A percentile compares a stretch with the other conserved stretches of the same genome.
Conservation (phyloP, 2,329 filamentous ascomycete genomes). For the Metarhizium sp. region DNA sequence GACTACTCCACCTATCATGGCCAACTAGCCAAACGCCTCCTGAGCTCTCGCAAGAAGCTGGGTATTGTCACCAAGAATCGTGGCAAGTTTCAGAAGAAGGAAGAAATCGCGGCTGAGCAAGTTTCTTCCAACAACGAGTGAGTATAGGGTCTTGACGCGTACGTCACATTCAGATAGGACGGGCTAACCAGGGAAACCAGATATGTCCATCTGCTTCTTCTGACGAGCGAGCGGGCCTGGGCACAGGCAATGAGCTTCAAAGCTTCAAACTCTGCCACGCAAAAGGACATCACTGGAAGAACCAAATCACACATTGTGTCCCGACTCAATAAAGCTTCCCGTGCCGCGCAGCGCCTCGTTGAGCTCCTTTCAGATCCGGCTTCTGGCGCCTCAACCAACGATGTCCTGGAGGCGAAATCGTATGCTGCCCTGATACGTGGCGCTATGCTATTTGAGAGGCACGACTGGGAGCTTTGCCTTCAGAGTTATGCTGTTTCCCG, state of each 20-base stretch:
- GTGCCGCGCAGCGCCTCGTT: slow-evolving; percentile 59
- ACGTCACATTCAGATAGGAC: slow-evolving; percentile 2
- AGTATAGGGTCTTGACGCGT: not conserved
- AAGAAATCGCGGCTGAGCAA: slow-evolving; percentile 62
- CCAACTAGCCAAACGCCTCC: slow-evolving; percentile 71
- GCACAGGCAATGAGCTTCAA: slow-evolving; percentile 95
- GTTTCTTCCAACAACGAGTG: slow-evolving; percentile 34
- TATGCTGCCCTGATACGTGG: slow-evolving; percentile 73
- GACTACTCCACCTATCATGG: slow-evolving; percentile 81
- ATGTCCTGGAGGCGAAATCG: slow-evolving; percentile 76
- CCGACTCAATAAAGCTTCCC: slow-evolving; percentile 70
- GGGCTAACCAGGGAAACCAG: slow-evolving; percentile 30
- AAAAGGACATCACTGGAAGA: slow-evolving; percentile 68
- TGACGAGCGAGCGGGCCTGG: slow-evolving; percentile 86
- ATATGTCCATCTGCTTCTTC: slow-evolving; percentile 68
- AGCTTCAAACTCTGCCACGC: slow-evolving; percentile 67
- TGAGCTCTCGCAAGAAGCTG: slow-evolving; percentile 76
- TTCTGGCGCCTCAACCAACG: slow-evolving; percentile 58
- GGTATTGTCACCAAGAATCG: slow-evolving; percentile 76
- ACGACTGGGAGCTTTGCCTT: slow-evolving; percentile 73
- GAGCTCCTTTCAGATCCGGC: slow-evolving; percentile 52
- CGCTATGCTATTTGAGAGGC: slow-evolving; percentile 76
- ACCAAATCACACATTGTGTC: slow-evolving; percentile 85
- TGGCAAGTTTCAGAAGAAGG: slow-evolving; percentile 71
- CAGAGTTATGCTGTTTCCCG: slow-evolving; percentile 65